phyloP scores from a whole-genome alignment of 2,329 filamentous ascomycete genomes.

The Colletotrichum horii region DNA sequence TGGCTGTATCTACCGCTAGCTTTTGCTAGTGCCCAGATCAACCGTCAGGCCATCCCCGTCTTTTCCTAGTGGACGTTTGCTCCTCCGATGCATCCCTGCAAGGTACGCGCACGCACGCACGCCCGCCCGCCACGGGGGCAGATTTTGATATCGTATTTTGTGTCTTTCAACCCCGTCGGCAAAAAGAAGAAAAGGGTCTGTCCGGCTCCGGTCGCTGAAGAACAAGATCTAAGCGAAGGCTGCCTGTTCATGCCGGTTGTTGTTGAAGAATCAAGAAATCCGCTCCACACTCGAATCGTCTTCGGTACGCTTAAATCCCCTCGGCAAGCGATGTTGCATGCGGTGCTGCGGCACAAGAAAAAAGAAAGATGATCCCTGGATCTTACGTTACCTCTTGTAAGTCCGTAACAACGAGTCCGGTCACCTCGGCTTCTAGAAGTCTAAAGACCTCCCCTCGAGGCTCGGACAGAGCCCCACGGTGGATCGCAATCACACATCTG shows the following conservation, averaged over 20 bases:
- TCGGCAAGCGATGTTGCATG: not conserved
- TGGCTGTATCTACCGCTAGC: constrained; percentile 3
- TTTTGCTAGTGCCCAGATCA: not conserved
- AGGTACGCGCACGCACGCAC: not conserved
- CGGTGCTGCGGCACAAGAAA: not conserved
- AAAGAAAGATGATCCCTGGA: not conserved
- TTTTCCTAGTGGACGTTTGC: not conserved
- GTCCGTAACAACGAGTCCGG: not conserved
- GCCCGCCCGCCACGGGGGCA: not conserved
- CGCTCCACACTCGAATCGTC: not conserved
- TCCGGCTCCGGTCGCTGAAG: not conserved
- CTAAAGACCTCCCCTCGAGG: not conserved
- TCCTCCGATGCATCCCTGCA: not conserved
- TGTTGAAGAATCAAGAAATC: not conserved
- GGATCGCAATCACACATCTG: constrained; percentile 10
- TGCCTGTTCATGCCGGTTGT: not conserved
- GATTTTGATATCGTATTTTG: not conserved
- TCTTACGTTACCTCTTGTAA: not conserved
- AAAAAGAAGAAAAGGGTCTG: not conserved
- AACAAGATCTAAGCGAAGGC: not conserved
- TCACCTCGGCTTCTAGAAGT: not conserved
- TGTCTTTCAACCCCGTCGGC: not conserved
- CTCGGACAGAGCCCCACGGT: not conserved
- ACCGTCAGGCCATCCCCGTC: not conserved
- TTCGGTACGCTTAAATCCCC: not conserved